Conservation (phyloP, 148 eudicot species). For the Fagopyrum homotropicum region DNA sequence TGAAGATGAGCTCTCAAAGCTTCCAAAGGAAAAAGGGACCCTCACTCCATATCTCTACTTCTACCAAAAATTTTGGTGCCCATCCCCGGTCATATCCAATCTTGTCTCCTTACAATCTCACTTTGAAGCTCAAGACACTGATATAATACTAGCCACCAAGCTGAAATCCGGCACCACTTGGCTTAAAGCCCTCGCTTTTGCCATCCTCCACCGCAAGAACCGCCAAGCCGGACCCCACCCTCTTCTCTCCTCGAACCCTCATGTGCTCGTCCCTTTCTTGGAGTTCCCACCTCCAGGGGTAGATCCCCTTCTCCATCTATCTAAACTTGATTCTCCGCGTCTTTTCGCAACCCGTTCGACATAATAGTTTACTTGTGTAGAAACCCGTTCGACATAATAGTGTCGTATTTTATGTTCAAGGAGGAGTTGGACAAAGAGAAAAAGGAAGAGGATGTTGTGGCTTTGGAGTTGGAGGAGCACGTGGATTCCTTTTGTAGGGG, state of each 20-base stretch:
- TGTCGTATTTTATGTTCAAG: constrained; percentile 3
- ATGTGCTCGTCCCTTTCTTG: neutral
- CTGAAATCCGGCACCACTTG: constrained; percentile 10
- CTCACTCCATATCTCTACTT: constrained; percentile 8
- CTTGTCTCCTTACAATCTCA: neutral
- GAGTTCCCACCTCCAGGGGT: neutral
- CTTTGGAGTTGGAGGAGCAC: neutral
- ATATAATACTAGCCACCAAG: constrained; percentile 9
- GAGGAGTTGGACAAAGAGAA: neutral
- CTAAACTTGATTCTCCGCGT: neutral
- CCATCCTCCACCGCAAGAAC: neutral
- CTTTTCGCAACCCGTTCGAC: too few relatives aligned
- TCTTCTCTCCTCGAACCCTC: neutral
- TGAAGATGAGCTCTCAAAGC: neutral
- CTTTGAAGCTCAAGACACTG: constrained; percentile 10
- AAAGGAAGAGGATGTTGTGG: neutral
- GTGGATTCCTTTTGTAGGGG: neutral
- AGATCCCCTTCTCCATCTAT: neutral
- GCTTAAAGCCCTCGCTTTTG: constrained; percentile 2
- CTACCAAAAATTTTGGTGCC: constrained; percentile 25
- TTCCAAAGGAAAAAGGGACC: constrained; percentile 1
- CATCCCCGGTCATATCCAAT: neutral
- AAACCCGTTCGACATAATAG: constrained; percentile 17
- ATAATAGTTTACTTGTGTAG: constrained; percentile 5
- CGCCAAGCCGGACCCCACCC: neutral